phyloP scores from a whole-genome alignment of 2,329 filamentous ascomycete genomes.

The Daldinia sp. region DNA sequence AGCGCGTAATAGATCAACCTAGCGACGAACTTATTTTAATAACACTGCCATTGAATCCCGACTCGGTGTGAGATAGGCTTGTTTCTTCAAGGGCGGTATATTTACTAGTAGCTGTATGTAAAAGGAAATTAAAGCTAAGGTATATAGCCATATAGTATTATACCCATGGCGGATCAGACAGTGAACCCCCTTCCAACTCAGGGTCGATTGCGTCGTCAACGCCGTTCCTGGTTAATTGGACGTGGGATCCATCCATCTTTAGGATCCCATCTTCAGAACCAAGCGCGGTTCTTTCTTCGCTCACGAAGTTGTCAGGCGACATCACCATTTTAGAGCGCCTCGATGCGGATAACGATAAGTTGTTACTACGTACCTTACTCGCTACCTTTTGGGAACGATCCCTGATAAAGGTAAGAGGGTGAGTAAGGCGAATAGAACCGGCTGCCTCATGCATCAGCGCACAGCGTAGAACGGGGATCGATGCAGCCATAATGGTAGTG shows the following conservation, averaged over 20 bases:
- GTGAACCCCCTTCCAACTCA: background rate
- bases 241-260: background rate
- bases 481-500: slow-evolving; percentile 53
- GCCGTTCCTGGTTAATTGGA: background rate
- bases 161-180: background rate
- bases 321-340: background rate
- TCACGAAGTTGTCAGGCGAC: background rate
- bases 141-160: background rate
- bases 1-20: background rate
- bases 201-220: background rate
- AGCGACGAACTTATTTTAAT: background rate
- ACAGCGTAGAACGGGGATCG: slow-evolving; percentile 50
- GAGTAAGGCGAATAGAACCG: background rate
- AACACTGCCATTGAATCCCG: background rate
- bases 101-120: background rate
- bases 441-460: slow-evolving; percentile 45
- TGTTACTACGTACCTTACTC: background rate
- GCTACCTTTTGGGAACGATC: background rate
- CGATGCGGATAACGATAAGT: background rate
- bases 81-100: background rate
- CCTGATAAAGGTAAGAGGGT: background rate
- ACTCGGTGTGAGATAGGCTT: background rate
- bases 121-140: background rate
- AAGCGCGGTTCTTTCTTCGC: background rate
- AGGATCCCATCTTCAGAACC: background rate